Evolutionary conservation across 2,329 filamentous ascomycete genomes (phyloP).

Genomic region (Colletotrichum sp.): DNA sequence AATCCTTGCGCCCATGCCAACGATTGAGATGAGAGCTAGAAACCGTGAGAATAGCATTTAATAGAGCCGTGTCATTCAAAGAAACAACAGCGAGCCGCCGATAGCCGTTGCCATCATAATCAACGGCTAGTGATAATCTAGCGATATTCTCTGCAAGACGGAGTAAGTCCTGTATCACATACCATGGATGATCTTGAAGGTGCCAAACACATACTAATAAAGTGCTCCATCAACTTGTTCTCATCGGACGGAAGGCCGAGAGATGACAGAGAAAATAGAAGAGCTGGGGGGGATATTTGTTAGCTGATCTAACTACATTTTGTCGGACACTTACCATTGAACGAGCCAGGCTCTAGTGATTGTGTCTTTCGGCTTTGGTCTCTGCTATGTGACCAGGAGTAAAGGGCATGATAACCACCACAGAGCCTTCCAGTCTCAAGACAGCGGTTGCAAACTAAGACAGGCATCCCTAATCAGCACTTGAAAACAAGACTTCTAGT

Average conservation of each 20-base stretch:
- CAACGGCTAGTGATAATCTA: background rate
- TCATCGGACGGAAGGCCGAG: background rate
- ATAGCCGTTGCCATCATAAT: background rate
- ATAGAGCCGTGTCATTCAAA: background rate
- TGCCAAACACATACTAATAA: background rate
- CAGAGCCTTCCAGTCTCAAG: background rate
- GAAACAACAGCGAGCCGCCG: background rate
- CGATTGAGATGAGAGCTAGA: background rate
- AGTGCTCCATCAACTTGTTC: background rate
- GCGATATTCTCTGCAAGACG: background rate
- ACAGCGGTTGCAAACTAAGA: background rate
- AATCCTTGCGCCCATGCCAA: background rate
- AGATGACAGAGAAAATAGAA: background rate
- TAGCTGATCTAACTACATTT: background rate
- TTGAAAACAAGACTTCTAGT: background rate
- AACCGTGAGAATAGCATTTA: background rate
- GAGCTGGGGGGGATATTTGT: background rate
- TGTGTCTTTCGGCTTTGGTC: background rate
- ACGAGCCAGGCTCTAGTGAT: background rate
- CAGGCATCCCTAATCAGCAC: background rate
- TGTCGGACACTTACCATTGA: background rate
- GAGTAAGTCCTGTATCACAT: background rate
- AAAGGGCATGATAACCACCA: background rate
- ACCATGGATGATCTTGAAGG: background rate
- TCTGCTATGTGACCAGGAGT: background rate